Evolutionary conservation across 192 early-diverging fungal genomes (phyloP).

Genomic region (Jimgerdemannia lactiflua): DNA sequence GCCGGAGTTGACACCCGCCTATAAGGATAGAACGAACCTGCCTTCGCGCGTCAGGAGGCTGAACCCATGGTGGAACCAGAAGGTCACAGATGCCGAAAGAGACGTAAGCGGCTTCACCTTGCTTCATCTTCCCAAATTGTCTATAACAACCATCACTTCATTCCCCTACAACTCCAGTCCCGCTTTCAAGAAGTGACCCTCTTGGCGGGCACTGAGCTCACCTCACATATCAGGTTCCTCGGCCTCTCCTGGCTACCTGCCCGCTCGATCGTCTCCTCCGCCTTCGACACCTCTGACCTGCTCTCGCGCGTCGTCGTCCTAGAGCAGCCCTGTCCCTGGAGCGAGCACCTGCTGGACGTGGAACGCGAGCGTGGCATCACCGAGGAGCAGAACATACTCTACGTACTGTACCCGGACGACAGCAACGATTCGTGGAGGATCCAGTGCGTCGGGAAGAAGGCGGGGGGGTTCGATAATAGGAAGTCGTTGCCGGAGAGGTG

Average conservation of each 20-base stretch:
- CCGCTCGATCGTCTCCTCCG: constrained; percentile 77
- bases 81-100: constrained; percentile 59
- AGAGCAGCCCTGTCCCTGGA: constrained; percentile 89
- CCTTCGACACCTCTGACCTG: constrained; percentile 63
- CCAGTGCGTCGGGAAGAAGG: constrained; percentile 62
- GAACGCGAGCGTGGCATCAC: constrained; percentile 55
- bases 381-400: constrained; percentile 54
- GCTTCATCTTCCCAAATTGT: neutral
- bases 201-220: constrained; percentile 79
- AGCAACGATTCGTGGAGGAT: constrained; percentile 67
- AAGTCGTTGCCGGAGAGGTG: constrained; percentile 72
- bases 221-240: constrained; percentile 63
- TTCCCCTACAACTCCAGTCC: neutral
- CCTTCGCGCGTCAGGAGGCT: constrained; percentile 76
- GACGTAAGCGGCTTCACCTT: constrained; percentile 39
- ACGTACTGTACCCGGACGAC: constrained; percentile 79
- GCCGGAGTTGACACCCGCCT: constrained; percentile 70
- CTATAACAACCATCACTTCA: neutral
- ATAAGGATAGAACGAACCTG: constrained; percentile 80
- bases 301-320: constrained; percentile 75
- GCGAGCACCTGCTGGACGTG: constrained; percentile 79
- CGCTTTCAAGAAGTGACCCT: constrained; percentile 65
- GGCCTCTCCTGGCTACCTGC: constrained; percentile 87
- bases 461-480: constrained; percentile 64
- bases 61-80: constrained; percentile 96